Conservation (phyloP, 2,329 filamentous ascomycete genomes). For the Apiospora aurea region DNA sequence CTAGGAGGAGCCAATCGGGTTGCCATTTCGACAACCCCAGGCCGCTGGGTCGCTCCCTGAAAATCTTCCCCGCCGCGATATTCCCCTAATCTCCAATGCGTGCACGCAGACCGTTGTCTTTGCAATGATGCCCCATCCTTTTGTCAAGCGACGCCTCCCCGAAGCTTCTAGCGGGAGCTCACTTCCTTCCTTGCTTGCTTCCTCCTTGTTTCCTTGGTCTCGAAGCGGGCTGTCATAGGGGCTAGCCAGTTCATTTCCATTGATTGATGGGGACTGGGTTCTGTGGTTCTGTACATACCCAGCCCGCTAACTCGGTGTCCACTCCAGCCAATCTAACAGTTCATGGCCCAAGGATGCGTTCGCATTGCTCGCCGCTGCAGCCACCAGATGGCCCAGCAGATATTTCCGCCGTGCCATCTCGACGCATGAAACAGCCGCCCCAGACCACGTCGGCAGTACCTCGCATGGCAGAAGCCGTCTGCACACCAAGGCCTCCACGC, state of each 20-base stretch:
- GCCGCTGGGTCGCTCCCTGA: slow-evolving; percentile 2
- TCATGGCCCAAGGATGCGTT: neutral
- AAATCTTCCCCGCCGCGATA: neutral
- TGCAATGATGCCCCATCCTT: neutral
- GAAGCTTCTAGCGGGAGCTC: neutral
- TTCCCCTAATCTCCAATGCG: slow-evolving; percentile 10
- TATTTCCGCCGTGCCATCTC: neutral
- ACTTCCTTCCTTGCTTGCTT: no score
- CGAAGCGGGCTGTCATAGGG: neutral
- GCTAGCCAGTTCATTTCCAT: slow-evolving; percentile 12
- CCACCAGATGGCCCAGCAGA: neutral
- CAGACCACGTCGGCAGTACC: neutral
- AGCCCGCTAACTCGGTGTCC: neutral
- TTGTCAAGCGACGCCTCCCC: neutral
- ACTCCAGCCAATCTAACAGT: neutral
- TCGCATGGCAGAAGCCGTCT: neutral
- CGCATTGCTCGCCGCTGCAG: neutral
- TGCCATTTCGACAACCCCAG: neutral
- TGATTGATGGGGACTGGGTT: neutral
- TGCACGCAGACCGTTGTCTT: neutral
- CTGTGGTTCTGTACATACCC: no score
- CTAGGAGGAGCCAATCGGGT: slow-evolving; percentile 7
- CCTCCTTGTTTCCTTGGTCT: neutral
- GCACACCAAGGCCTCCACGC: neutral
- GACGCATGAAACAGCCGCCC: slow-evolving; percentile 17